Evolutionary conservation across 2,329 filamentous ascomycete genomes (phyloP), one percentile per base, ranked within the genome.

Genomic region (Ophiostoma sp.): DNA sequence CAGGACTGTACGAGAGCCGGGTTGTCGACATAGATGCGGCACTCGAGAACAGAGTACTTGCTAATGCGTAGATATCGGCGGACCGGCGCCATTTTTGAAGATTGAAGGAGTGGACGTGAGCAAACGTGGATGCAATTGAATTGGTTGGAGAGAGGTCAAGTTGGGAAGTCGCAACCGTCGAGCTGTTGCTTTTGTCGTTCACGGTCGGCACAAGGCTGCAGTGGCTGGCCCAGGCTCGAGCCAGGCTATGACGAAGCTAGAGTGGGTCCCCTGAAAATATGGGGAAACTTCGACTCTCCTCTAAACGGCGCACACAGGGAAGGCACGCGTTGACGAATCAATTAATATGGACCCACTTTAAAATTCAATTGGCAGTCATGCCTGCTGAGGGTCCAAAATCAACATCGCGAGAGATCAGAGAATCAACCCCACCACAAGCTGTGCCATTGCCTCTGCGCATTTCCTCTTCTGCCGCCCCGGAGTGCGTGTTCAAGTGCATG

Each of bases 21-120:
- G 78, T 95, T 95, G 76, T 98, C 95, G 64, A 98, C 90, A 82
- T 98, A 98, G 77, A 99, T 96, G 76, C 95, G 94, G 76, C 93
- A 94, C 86, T 99, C 96, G n/a, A 99, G 88, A 42, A 98, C 94
- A 4, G 95, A 97, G 82, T 94, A 93, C 80, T 95, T 95, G 72
- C 93, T 95, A 78, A 98, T 97, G 70, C 95, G 90, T 72, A 98
- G 87, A 81, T 98, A 98, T 78, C 95, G 90, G 74, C 95, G 90
- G 66, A 97, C 89, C 12, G 95, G 95, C 15, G 94, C 92, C 95
- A 98, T 98, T 59, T 59, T 45, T 0, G 15, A 11, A 45, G 1
- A 22, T 1, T 3, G 22, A 11, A 22, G 19, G 3, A n/a, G 8
- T 8, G 69, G 36, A 4, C 9, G 69, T 36, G 69, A 45, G 2